These are phyloP conservation scores for Apiotrichum veenhuisii DNA, from an alignment of 1,284 basidiomycete species.

Conservation along the genomic window DNA sequence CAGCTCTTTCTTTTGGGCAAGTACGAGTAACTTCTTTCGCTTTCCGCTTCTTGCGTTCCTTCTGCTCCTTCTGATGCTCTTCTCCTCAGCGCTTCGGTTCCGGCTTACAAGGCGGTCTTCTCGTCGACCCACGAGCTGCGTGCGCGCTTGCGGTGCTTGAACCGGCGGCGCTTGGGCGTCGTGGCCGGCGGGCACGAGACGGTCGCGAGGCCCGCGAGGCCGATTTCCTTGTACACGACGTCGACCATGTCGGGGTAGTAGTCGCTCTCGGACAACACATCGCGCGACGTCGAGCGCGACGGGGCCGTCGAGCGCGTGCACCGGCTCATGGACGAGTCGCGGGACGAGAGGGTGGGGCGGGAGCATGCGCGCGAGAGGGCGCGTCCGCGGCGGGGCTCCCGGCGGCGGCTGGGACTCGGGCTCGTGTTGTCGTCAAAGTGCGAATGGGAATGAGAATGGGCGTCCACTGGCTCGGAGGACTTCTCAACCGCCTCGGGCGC, in stretches of 20 bases:
- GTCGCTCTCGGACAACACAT: neutral
- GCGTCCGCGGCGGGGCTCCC: neutral
- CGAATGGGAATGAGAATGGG: too few relatives aligned
- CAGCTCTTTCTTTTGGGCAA: too few relatives aligned
- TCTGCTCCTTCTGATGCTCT: neutral
- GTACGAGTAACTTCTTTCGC: too few relatives aligned
- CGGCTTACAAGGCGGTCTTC: neutral
- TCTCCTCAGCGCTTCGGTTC: neutral
- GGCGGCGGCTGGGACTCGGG: neutral
- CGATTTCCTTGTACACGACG: slow-evolving; percentile 13
- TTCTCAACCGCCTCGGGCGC: neutral
- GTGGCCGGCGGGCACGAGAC: neutral
- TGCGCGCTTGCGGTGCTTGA: neutral
- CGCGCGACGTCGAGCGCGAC: neutral
- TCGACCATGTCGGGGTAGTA: neutral
- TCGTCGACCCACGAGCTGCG: neutral
- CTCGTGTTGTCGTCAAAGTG: too few relatives aligned
- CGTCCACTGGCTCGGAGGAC: too few relatives aligned
- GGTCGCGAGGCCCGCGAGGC: slow-evolving; percentile 1
- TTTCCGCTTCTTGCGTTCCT: neutral
- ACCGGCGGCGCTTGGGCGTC: neutral
- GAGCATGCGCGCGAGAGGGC: neutral
- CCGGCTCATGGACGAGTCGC: neutral
- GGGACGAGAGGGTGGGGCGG: neutral
- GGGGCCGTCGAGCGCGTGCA: neutral